Conservation (phyloP, 345 rosid genomes). For the Gossypium longicalyx region DNA sequence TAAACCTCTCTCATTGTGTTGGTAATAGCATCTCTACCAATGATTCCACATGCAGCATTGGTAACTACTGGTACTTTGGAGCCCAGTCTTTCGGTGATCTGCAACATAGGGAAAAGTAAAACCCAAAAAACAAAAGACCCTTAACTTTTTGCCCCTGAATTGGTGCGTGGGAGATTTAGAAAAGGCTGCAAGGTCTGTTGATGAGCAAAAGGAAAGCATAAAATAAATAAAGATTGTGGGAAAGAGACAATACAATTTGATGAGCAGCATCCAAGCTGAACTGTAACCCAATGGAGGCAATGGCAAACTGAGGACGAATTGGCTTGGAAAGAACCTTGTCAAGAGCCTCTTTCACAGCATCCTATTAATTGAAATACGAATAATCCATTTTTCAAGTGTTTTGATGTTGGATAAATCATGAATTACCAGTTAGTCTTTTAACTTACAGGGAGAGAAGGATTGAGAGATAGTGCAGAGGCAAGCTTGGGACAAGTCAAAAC, state of each 20-base stretch:
- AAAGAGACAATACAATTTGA: slow-evolving; percentile 21
- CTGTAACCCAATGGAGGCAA: slow-evolving; percentile 31
- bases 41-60: slow-evolving; percentile 37
- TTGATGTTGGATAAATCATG: background rate
- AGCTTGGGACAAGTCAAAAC: slow-evolving; percentile 46
- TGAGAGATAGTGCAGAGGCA: slow-evolving; percentile 50
- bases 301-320: slow-evolving; percentile 57
- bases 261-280: slow-evolving; percentile 19
- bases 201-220: background rate
- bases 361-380: slow-evolving; percentile 20
- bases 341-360: slow-evolving; percentile 43
- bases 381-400: background rate
- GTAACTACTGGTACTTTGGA: slow-evolving; percentile 34
- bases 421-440: background rate
- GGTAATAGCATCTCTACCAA: slow-evolving; percentile 46
- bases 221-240: background rate
- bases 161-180: too few species aligned
- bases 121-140: too few species aligned
- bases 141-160: too few species aligned
- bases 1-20: slow-evolving; percentile 54
- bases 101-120: background rate
- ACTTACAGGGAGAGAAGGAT: slow-evolving; percentile 35
- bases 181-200: too few species aligned
- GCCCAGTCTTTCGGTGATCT: slow-evolving; percentile 39
- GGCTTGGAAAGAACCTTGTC: slow-evolving; percentile 51